Evolutionary conservation across 257 asterid genomes (phyloP), one percentile per base, ranked within the genome.

Genomic region (Nemophila menziesii): DNA sequence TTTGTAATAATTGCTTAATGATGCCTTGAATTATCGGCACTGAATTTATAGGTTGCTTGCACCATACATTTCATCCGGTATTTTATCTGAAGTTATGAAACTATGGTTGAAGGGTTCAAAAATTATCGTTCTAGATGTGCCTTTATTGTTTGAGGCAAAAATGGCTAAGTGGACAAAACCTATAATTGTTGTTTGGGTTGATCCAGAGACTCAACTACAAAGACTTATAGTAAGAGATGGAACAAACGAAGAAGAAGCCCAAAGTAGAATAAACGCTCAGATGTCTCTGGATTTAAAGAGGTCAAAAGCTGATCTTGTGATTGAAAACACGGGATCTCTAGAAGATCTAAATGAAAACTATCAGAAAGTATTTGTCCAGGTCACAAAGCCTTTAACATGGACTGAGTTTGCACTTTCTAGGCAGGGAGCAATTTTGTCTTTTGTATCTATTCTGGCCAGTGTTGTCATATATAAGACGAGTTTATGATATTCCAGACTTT

Each of bases 71-170:
- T 85, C 94, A 27, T 55, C 66, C 16, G 90, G 96, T 27, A 81
- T 85, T 41, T 48, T 77, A 26, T 18, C 56, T 58, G 77, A 76
- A 72, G 92, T 79, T 39, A 57, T 90, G 65, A 85, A 81, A 71
- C 60, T 79, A 22, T 90, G 98, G 98, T 20, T 81, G 49, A 74
- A 64, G 62, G 93, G 94, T 36, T 76, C 64, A 42, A 70, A 71
- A 39, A 55, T 58, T 33, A 81, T 85, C 36, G 80, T 85, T 60
- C 94, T 90, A 15, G 99, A 90, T 44, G 89, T 90, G 49, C 99
- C 96, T 52, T 68, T 90, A 64, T 64, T 90, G 73, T 85, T 90
- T 60, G 94, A 90, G 68, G 89, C 83, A 57, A 81, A 81, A 66
- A 69, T 90, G 64, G 87, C 77, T 65, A 74, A 50, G 48, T 85